Evolutionary conservation across 176 grass and related monocot genomes (phyloP), one percentile per base, ranked within the genome.

Genomic region (Leersia perrieri): DNA sequence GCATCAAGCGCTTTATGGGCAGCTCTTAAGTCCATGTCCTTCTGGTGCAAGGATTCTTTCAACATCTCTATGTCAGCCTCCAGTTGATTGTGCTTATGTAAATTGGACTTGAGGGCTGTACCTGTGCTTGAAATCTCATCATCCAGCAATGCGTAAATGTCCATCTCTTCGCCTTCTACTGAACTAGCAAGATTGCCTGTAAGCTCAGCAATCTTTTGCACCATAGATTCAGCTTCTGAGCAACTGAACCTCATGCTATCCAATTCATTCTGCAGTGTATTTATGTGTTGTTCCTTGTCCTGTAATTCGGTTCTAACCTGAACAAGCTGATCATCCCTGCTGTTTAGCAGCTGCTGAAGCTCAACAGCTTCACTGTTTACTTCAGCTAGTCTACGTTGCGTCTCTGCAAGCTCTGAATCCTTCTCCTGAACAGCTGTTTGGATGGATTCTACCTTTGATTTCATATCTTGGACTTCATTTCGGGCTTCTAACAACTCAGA

Each of bases 391-490:
- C 79, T 90, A 51, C 73, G 73, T 35, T 89, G 81, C 68, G 87
- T 85, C 38, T 84, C 79, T 12, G 77, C 33, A 83, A 91, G 89
- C 55, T 94, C 94, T 42, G 65, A 77, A 88, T 94, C 91, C 60
- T 93, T 97, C 84, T 85, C 85, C 78, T 73, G 75, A 80, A 91
- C 38, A 41, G 84, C 32, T 80, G 79, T 39, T 73, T 87, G 86
- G 41, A 93, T 76, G 60, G 89, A 89, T 32, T 82, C 86, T 38
- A 94, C 60, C 89, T 90, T 92, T 28, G 68, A 75, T 88, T 91
- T 89, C 89, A 97, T 89, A 84, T 88, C 77, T 70, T 94, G 87
- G 25, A 97, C 88, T 84, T 97, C 87, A 47, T 91, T n/a, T 53
- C 87, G 85, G 5, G 91, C 91, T 63, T 91, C 87, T 68, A 87